A percentile compares a stretch with the other conserved stretches of the same genome.
Conservation (phyloP, 2,329 filamentous ascomycete genomes). For the Penicillium sclerotiorum region DNA sequence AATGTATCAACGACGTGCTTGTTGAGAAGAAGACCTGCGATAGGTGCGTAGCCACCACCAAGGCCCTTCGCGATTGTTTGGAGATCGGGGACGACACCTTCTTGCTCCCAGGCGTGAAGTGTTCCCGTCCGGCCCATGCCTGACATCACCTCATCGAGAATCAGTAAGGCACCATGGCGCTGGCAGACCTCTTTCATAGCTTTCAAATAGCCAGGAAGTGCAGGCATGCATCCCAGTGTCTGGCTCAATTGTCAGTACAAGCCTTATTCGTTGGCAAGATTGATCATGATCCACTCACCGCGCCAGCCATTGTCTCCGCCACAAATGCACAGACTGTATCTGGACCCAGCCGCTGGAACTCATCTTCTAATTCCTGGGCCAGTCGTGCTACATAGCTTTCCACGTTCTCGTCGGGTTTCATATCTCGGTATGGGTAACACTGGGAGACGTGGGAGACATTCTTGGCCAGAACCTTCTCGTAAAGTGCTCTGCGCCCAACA, state of each 20-base stretch:
- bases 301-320: constrained; percentile 55
- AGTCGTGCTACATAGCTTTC: constrained; percentile 61
- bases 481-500: constrained; percentile 59
- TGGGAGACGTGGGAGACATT: constrained; percentile 63
- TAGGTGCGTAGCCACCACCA: constrained; percentile 56
- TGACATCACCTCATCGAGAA: constrained; percentile 55
- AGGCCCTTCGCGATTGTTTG: constrained; percentile 61
- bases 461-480: constrained; percentile 58
- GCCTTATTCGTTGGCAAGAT: neutral
- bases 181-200: constrained; percentile 58
- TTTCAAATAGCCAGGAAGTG: constrained; percentile 58
- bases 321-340: constrained; percentile 70
- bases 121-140: constrained; percentile 59
- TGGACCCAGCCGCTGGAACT: constrained; percentile 65
- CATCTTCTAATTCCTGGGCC: constrained; percentile 64
- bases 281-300: constrained; percentile 42
- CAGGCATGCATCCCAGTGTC: constrained; percentile 55
- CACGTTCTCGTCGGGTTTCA: constrained; percentile 52
- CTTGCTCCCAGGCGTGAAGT: constrained; percentile 59
- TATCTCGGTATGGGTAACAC: constrained; percentile 65
- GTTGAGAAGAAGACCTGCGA: constrained; percentile 56
- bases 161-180: constrained; percentile 57
- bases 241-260: constrained; percentile 8
- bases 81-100: constrained; percentile 58
- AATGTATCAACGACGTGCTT: constrained; percentile 52